phyloP scores from a whole-genome alignment of 2,329 filamentous ascomycete species.

The Epicoccum nigrum region DNA sequence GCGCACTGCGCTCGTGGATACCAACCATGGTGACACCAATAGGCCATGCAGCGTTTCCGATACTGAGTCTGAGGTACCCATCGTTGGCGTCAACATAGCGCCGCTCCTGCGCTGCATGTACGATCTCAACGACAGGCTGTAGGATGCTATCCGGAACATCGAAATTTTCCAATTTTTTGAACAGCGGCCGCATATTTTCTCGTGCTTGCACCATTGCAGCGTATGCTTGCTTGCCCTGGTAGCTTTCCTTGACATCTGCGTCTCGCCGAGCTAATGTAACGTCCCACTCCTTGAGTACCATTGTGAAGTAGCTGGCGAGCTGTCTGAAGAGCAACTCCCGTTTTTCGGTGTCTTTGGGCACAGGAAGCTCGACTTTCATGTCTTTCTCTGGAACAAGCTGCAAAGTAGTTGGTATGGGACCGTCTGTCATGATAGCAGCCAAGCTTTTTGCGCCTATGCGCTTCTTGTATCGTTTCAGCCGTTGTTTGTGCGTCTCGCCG shows the following conservation, averaged over 20 bases:
- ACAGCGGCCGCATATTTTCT: slow-evolving; percentile 87
- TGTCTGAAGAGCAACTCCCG: slow-evolving; percentile 81
- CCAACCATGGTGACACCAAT: slow-evolving; percentile 99
- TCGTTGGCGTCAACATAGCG: slow-evolving; percentile 97
- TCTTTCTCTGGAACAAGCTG: slow-evolving; percentile 80
- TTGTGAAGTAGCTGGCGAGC: slow-evolving; percentile 92
- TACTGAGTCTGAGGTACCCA: slow-evolving; percentile 88
- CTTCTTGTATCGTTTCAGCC: slow-evolving; percentile 73
- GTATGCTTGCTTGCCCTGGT: slow-evolving; percentile 80
- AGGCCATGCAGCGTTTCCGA: slow-evolving; percentile 96
- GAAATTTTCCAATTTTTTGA: slow-evolving; percentile 83
- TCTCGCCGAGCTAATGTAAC: slow-evolving; percentile 69
- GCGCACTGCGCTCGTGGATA: slow-evolving; percentile 94
- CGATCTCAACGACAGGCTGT: slow-evolving; percentile 86
- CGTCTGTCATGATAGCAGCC: slow-evolving; percentile 63
- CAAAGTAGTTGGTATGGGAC: slow-evolving; percentile 86
- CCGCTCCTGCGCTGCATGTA: slow-evolving; percentile 84
- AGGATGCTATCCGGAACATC: slow-evolving; percentile 81
- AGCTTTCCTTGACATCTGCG: slow-evolving; percentile 68
- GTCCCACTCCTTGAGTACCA: slow-evolving; percentile 92
- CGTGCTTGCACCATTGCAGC: slow-evolving; percentile 85
- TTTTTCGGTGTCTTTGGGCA: slow-evolving; percentile 68
- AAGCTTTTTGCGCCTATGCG: slow-evolving; percentile 56
- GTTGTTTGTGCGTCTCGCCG: slow-evolving; percentile 75
- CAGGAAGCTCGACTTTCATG: slow-evolving; percentile 75